phyloP scores from a whole-genome alignment of 345 rosid genomes.

The Lumnitzera racemosa region DNA sequence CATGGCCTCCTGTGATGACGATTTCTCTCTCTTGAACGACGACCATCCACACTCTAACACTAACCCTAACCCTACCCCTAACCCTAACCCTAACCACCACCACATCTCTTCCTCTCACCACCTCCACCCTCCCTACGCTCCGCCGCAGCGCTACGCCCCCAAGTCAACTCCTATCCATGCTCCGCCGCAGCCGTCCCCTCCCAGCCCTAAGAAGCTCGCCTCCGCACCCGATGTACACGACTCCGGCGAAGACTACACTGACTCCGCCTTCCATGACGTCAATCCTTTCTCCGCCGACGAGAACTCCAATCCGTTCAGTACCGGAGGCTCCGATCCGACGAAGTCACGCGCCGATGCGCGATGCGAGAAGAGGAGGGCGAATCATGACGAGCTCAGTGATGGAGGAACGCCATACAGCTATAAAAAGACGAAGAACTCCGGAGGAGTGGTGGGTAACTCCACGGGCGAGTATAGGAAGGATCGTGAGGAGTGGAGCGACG shows the following conservation, averaged over 20 bases:
- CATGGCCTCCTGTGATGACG: slow-evolving; percentile 94
- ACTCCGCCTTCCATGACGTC: slow-evolving; percentile 46
- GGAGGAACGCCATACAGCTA: slow-evolving; percentile 46
- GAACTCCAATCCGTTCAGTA: slow-evolving; percentile 26
- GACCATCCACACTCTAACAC: slow-evolving; percentile 36
- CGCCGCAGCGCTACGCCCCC: slow-evolving; percentile 24
- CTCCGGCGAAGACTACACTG: slow-evolving; percentile 36
- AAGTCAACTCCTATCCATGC: slow-evolving; percentile 37
- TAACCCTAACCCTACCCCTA: slow-evolving; percentile 16
- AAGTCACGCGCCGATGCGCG: slow-evolving; percentile 26
- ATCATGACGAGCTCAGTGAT: slow-evolving; percentile 45
- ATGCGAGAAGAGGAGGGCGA: slow-evolving; percentile 40
- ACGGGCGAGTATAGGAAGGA: slow-evolving; percentile 64
- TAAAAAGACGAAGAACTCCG: slow-evolving; percentile 38
- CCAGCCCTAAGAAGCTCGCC: slow-evolving; percentile 16
- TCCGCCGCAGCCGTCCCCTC: slow-evolving; percentile 12
- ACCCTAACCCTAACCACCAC: slow-evolving; percentile 24
- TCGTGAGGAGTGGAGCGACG: slow-evolving; percentile 91
- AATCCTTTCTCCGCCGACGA: slow-evolving; percentile 33
- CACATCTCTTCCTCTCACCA: slow-evolving; percentile 14
- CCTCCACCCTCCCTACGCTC: slow-evolving; percentile 34
- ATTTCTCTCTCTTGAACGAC: slow-evolving; percentile 64
- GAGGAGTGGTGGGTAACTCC: slow-evolving; percentile 22
- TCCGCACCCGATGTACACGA: slow-evolving; percentile 26
- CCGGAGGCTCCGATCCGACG: slow-evolving; percentile 13